Percentiles rank a stretch among this genome's conserved stretches.
These are phyloP conservation scores for Curvularia hawaiiensis DNA, from an alignment of 2,329 filamentous ascomycete species.

Conservation along the genomic window DNA sequence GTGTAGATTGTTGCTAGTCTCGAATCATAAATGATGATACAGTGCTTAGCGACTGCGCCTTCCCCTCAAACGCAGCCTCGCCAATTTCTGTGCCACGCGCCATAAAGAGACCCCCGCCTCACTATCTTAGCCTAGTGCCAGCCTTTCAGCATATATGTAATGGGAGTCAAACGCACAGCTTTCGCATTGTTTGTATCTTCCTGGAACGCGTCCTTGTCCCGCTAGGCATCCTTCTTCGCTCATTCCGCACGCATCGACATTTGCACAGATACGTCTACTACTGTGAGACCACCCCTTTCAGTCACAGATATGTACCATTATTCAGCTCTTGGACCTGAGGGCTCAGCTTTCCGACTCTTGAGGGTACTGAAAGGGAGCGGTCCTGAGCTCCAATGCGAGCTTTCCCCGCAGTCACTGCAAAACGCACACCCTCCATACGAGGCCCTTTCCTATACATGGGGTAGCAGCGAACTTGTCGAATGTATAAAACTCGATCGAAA, in stretches of 20 bases:
- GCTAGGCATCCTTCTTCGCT: neutral
- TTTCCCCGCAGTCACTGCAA: neutral
- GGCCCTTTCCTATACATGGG: neutral
- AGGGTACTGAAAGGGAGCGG: neutral
- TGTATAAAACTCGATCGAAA: neutral
- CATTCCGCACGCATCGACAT: neutral
- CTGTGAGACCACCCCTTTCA: neutral
- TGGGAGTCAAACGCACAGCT: neutral
- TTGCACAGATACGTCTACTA: neutral
- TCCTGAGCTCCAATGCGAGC: neutral
- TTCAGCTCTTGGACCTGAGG: neutral
- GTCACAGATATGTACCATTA: neutral
- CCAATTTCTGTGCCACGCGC: too few species aligned
- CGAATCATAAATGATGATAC: too few species aligned
- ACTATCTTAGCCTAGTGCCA: too few species aligned
- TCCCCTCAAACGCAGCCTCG: too few species aligned
- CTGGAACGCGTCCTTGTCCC: neutral
- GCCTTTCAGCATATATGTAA: too few species aligned
- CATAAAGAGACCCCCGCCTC: too few species aligned
- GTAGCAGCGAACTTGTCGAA: neutral
- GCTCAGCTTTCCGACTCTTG: neutral
- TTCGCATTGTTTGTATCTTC: neutral
- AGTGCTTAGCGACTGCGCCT: too few species aligned
- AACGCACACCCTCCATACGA: neutral
- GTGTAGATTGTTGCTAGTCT: too few species aligned